Evolutionary conservation across 257 asterid species (phyloP).

Genomic region (Solanum sitiens): DNA sequence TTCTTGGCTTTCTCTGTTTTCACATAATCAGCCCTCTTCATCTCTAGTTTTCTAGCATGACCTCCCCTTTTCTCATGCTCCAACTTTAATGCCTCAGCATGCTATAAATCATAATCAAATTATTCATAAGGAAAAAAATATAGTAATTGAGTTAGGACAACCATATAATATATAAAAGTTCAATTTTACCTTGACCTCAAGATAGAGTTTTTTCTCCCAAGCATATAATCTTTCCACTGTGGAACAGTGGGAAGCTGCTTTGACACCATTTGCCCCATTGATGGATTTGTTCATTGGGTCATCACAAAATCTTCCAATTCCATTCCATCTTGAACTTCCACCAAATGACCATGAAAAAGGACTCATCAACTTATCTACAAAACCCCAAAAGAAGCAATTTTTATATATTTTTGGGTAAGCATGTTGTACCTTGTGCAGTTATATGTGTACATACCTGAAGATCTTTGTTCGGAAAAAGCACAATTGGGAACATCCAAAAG

Average conservation of each 20-base stretch:
- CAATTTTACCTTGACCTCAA: conserved; percentile 76
- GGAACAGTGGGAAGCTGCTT: conserved; percentile 54
- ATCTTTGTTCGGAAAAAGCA: conserved; percentile 45
- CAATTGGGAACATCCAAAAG: conserved; percentile 71
- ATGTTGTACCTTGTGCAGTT: neutral
- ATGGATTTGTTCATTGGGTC: conserved; percentile 36
- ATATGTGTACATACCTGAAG: conserved; percentile 31
- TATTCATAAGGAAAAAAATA: neutral
- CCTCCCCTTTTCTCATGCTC: conserved; percentile 72
- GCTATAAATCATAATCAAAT: conserved; percentile 21
- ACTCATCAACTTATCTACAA: conserved; percentile 38
- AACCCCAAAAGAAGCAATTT: conserved; percentile 5
- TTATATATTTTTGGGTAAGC: neutral
- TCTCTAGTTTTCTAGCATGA: conserved; percentile 64
- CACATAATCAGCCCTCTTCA: conserved; percentile 75
- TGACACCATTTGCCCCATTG: conserved; percentile 18
- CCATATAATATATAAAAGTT: neutral
- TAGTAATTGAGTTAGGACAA: neutral
- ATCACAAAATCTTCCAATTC: conserved; percentile 70
- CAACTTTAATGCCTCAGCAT: conserved; percentile 60
- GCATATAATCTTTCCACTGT: conserved; percentile 77
- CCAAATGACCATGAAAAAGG: conserved; percentile 67
- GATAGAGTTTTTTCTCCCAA: conserved; percentile 89
- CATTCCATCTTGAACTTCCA: conserved; percentile 76
- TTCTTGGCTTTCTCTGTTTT: conserved; percentile 88